Evolutionary conservation across 768 basidiomycete species (phyloP).

Genomic region (Termitomyces sp.): DNA sequence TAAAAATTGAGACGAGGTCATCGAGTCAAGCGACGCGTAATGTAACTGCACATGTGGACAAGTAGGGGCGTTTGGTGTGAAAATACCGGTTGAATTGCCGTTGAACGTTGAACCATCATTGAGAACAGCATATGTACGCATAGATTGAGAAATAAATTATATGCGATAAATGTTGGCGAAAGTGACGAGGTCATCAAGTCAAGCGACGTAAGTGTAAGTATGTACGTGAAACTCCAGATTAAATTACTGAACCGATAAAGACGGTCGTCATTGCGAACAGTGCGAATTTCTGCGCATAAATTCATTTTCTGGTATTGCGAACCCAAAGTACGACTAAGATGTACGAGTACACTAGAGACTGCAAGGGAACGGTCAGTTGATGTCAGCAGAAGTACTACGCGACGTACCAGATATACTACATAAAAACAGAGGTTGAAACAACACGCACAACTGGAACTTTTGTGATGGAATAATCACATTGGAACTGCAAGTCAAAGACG

Average conservation of each 20-base stretch:
- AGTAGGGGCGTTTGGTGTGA: no score
- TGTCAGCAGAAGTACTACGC: neutral
- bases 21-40: neutral
- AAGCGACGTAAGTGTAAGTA: no score
- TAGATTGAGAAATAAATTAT: no score
- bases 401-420: slow-evolving; percentile 30
- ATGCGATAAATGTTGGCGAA: no score
- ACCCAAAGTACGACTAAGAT: neutral
- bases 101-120: no score
- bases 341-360: slow-evolving; percentile 24
- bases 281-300: neutral
- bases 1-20: neutral
- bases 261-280: neutral
- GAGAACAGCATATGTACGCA: no score
- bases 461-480: neutral
- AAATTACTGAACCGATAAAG: no score
- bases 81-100: neutral
- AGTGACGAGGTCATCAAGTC: no score
- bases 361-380: slow-evolving; percentile 19
- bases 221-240: no score
- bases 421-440: neutral
- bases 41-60: neutral
- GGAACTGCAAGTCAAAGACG: neutral
- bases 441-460: neutral
- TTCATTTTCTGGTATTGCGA: neutral